Evolutionary conservation across 2,329 filamentous ascomycete genomes (phyloP).

Genomic region (Knufia fluminis): DNA sequence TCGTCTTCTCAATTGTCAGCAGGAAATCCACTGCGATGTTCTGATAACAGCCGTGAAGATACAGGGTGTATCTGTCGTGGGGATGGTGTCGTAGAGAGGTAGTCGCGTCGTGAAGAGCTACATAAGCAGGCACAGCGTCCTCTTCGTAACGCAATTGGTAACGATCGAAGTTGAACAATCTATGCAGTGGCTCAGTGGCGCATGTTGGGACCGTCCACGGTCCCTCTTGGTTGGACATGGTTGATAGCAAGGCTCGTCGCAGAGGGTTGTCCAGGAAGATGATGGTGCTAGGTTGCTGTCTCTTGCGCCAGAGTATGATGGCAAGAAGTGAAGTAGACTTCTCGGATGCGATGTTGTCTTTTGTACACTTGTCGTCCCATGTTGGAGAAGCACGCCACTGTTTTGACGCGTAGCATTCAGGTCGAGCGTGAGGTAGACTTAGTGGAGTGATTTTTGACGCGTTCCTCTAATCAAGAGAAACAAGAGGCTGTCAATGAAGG

Average conservation of each 20-base stretch:
- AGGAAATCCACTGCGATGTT: background rate
- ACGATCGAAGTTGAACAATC: background rate
- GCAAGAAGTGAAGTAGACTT: conserved; percentile 12
- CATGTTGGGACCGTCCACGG: background rate
- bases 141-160: background rate
- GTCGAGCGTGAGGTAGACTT: conserved; percentile 2
- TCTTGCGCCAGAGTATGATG: background rate
- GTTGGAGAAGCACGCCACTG: conserved; percentile 1
- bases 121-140: background rate
- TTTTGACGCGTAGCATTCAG: conserved; percentile 1
- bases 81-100: conserved; percentile 1
- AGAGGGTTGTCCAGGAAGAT: background rate
- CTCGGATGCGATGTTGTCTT: conserved; percentile 12
- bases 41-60: conserved; percentile 1
- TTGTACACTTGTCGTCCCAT: conserved; percentile 3
- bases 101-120: conserved; percentile 3
- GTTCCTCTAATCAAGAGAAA: conserved; percentile 2
- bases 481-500: conserved; percentile 2
- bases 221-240: conserved; percentile 2
- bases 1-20: conserved; percentile 1
- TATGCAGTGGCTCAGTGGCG: background rate
- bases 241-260: conserved; percentile 3
- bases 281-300: conserved; percentile 1
- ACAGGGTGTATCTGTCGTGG: conserved; percentile 1
- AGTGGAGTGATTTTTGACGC: conserved; percentile 2